Conservation (phyloP, 2,329 filamentous ascomycete species). For the Fusarium tricinctum region DNA sequence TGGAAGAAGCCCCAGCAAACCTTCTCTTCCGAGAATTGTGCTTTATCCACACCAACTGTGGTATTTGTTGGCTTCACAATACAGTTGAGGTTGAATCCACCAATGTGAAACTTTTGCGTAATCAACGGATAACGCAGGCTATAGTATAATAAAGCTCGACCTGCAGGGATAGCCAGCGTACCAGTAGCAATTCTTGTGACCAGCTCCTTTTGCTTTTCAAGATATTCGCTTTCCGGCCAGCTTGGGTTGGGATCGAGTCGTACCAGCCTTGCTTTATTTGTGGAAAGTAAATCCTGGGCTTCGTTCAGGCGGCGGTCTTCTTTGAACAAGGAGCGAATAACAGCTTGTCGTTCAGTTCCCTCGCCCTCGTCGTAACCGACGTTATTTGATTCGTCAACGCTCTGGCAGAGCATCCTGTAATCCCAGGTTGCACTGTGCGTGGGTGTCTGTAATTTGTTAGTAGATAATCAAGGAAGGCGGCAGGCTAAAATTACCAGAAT, state of each 20-base stretch:
- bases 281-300: slow-evolving; percentile 86
- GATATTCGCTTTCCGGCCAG: slow-evolving; percentile 87
- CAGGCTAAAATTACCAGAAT: slow-evolving; percentile 57
- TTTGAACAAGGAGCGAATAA: slow-evolving; percentile 89
- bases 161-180: slow-evolving; percentile 89
- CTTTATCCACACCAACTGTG: slow-evolving; percentile 92
- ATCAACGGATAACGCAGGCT: slow-evolving; percentile 88
- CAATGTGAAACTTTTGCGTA: slow-evolving; percentile 91
- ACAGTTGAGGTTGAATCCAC: slow-evolving; percentile 92
- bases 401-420: slow-evolving; percentile 81
- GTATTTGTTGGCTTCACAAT: slow-evolving; percentile 93
- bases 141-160: slow-evolving; percentile 89
- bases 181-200: slow-evolving; percentile 88
- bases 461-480: not conserved
- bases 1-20: slow-evolving; percentile 99
- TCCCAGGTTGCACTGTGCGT: slow-evolving; percentile 80
- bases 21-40: slow-evolving; percentile 91
- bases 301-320: slow-evolving; percentile 93
- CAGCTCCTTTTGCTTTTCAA: slow-evolving; percentile 93
- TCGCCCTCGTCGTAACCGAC: slow-evolving; percentile 81
- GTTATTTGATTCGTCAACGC: slow-evolving; percentile 70
- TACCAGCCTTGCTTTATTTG: slow-evolving; percentile 82
- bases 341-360: slow-evolving; percentile 84
- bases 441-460: slow-evolving; percentile 62
- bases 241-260: slow-evolving; percentile 80